Evolutionary conservation across 352 stramenopile species (phyloP).

Genomic region (Globisporangium cystogenes): DNA sequence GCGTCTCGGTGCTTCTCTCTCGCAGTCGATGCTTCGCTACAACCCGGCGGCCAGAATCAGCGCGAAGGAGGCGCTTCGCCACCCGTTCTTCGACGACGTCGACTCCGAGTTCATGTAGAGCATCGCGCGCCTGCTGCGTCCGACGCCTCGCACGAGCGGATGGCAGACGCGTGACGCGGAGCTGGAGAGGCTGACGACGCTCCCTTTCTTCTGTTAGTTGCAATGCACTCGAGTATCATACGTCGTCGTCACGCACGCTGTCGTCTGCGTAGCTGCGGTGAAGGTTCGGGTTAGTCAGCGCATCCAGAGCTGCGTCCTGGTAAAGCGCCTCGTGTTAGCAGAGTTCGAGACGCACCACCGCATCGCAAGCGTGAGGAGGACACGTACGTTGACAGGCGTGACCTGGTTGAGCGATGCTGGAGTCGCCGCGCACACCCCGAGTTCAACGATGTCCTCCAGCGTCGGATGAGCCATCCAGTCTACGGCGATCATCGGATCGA

Average conservation of each 20-base stretch:
- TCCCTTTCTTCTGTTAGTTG: neutral
- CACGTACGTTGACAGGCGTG: conserved; percentile 3
- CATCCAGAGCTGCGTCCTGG: conserved; percentile 3
- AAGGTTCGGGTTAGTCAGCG: neutral
- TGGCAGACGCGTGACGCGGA: neutral
- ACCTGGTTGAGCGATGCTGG: conserved; percentile 11
- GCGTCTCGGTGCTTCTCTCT: neutral
- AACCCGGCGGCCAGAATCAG: conserved; percentile 66
- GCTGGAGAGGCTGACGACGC: neutral
- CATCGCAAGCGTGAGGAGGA: neutral
- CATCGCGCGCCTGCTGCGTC: neutral
- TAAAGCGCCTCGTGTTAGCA: neutral
- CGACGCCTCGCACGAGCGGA: neutral
- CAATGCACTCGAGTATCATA: conserved; percentile 3
- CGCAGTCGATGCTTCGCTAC: conserved; percentile 68
- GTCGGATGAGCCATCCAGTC: conserved; percentile 9
- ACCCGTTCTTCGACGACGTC: conserved; percentile 83
- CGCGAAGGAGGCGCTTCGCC: conserved; percentile 74
- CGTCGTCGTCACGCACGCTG: neutral
- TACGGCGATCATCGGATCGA: neutral
- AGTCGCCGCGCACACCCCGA: conserved; percentile 21
- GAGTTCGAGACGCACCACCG: neutral
- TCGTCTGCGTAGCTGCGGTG: neutral
- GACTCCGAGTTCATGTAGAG: conserved; percentile 65
- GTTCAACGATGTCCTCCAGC: conserved; percentile 17